phyloP scores from a whole-genome alignment of 352 stramenopile species.

The Lagenidium giganteum region DNA sequence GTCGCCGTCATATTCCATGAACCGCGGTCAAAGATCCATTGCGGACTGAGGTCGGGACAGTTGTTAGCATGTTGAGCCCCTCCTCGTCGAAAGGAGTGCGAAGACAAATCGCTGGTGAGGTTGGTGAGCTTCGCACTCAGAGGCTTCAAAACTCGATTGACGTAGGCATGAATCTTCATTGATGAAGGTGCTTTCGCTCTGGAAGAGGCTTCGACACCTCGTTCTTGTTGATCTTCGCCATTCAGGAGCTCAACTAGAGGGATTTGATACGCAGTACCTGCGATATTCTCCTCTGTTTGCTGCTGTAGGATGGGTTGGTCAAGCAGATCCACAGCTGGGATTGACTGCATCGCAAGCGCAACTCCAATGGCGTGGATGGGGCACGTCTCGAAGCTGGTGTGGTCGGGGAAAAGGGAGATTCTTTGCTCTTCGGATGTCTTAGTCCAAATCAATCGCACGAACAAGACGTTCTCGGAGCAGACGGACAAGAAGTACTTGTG shows the following conservation, averaged over 20 bases:
- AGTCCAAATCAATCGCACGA: constrained; percentile 15
- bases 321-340: constrained; percentile 2
- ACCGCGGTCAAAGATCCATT: constrained; percentile 17
- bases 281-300: too few relatives aligned
- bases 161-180: constrained; percentile 17
- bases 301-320: constrained; percentile 1
- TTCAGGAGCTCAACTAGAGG: too few relatives aligned
- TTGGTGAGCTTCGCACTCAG: neutral
- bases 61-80: constrained; percentile 11
- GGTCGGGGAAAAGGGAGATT: constrained; percentile 10
- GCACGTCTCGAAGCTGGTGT: neutral
- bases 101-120: constrained; percentile 2
- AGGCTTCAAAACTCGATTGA: constrained; percentile 10
- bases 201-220: too few relatives aligned
- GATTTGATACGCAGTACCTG: too few relatives aligned
- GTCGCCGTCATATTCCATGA: constrained; percentile 10
- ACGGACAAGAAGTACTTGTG: constrained; percentile 15
- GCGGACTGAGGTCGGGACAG: constrained; percentile 1
- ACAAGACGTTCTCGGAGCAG: constrained; percentile 7
- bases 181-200: too few relatives aligned
- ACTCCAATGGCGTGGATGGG: constrained; percentile 3
- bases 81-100: constrained; percentile 10
- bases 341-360: constrained; percentile 8
- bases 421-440: constrained; percentile 21
- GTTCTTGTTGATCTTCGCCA: too few relatives aligned